A percentile compares a stretch with the other conserved stretches of the same genome.
phyloP scores from a whole-genome alignment of 306 rosid genomes.

The Corylus heterophylla region DNA sequence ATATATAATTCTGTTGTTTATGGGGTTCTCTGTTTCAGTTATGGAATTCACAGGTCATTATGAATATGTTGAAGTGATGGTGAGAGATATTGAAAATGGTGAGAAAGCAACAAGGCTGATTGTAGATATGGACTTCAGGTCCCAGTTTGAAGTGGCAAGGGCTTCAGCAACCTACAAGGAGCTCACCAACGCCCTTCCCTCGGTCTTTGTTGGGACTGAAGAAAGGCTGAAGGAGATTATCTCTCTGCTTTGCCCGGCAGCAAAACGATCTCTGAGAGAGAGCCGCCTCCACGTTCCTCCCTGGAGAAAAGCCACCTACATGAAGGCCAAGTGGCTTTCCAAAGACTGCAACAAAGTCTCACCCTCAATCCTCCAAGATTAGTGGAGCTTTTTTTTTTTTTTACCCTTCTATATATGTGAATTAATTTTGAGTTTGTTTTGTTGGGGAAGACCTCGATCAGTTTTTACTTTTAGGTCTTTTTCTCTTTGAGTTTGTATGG shows the following conservation, averaged over 20 bases:
- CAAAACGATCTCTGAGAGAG: conserved; percentile 43
- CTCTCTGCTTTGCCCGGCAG: conserved; percentile 48
- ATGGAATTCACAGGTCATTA: conserved; percentile 32
- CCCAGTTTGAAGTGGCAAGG: conserved; percentile 55
- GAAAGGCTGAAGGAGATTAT: conserved; percentile 34
- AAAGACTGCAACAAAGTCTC: conserved; percentile 37
- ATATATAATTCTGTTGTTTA: not conserved
- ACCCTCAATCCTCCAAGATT: not conserved
- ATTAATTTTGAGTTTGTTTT: too few species aligned
- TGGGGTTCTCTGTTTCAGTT: conserved; percentile 2
- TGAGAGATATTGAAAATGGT: conserved; percentile 8
- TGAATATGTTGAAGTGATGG: conserved; percentile 50
- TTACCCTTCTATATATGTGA: too few species aligned
- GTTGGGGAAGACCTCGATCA: too few species aligned
- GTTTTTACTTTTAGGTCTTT: too few species aligned
- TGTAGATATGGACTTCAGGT: conserved; percentile 53
- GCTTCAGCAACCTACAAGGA: conserved; percentile 37
- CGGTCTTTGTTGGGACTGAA: conserved; percentile 52
- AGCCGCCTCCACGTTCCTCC: conserved; percentile 54
- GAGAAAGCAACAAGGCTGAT: conserved; percentile 38
- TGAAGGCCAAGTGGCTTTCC: conserved; percentile 56
- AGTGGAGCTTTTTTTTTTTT: too few species aligned
- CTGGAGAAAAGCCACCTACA: conserved; percentile 52
- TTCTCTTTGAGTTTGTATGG: too few species aligned
- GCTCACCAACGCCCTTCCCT: conserved; percentile 39